Evolutionary conservation across 352 stramenopile species (phyloP), one percentile per base, ranked within the genome.

Genomic region (Phytophthora kernoviae): DNA sequence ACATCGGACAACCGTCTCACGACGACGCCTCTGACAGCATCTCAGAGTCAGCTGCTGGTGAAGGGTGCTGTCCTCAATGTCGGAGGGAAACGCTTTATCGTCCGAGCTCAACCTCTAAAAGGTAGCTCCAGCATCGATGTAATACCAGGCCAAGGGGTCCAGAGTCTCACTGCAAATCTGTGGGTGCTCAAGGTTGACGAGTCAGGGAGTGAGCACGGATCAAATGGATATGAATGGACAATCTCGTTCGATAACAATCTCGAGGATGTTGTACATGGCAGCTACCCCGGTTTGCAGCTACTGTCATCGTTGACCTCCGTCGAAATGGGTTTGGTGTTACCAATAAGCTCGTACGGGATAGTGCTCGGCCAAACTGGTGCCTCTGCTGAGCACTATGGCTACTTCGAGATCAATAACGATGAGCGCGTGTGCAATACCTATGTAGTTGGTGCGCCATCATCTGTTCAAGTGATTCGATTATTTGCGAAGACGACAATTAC

Each of bases 401-500:
- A 54, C 6, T 69, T 92, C 21, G 77, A 84, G 17, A 46, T 93
- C 15, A 91, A 82, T 47, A 90, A 74, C 17, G 65, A 89, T 5
- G 37, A 69, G 8, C 30, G 30, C 1, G 53, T 48, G 14, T 93
- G 84, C 44, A 80, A 93, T 52, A 81, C 79, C 12, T 93, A 91
- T 52, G 62, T 80, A 4, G 62, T 91, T 18, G 84, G 84, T 5
- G 68, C 70, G 8, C 75, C 80, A 9, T 92, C 84, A 0, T 49
- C 64, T 0, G 75, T 86, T 21, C 84, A 93, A 69, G 68, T 93
- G 11, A 9, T 93, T 4, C 80, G 90, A 50, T 60, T 93, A 1
- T 90, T 90, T 70, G 82, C 77, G 4, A 46, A 65, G 10, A 92
- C 78, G 0, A 92, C 82, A 1, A 70, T 88, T 42, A 89, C 82